A percentile compares a stretch with the other conserved stretches of the same genome.
Conservation (phyloP, 2,329 filamentous ascomycete genomes). For the Bipolaris cookei region DNA sequence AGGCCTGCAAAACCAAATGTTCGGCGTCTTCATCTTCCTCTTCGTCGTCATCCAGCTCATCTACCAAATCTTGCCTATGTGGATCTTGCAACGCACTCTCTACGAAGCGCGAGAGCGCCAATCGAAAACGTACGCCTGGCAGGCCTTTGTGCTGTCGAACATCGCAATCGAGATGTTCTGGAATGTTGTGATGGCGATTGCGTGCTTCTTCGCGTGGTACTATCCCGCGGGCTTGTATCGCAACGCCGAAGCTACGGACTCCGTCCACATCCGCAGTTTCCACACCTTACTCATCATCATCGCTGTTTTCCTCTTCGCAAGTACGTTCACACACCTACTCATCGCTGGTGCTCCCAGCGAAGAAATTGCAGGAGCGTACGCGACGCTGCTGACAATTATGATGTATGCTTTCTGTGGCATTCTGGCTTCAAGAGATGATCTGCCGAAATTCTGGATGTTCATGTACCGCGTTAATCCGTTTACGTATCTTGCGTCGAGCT, state of each 20-base stretch:
- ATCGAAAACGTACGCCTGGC: constrained; percentile 75
- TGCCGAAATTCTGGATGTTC: constrained; percentile 79
- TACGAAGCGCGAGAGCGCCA: constrained; percentile 67
- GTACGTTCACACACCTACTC: constrained; percentile 74
- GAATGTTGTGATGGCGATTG: constrained; percentile 59
- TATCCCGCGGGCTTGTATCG: constrained; percentile 70
- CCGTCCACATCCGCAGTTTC: constrained; percentile 67
- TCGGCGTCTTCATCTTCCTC: constrained; percentile 59
- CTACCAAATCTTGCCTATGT: constrained; percentile 62
- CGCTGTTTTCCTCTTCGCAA: constrained; percentile 66
- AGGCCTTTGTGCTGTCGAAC: constrained; percentile 72
- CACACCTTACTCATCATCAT: constrained; percentile 69
- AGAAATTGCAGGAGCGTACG: constrained; percentile 70
- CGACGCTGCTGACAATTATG: constrained; percentile 63
- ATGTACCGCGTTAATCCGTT: constrained; percentile 75
- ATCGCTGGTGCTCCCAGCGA: constrained; percentile 73
- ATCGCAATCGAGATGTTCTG: constrained; percentile 69
- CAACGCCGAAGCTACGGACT: constrained; percentile 68
- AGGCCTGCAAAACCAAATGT: constrained; percentile 56
- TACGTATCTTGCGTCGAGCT: constrained; percentile 69
- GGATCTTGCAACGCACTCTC: constrained; percentile 62
- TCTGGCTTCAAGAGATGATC: constrained; percentile 61
- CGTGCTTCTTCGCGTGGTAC: constrained; percentile 64
- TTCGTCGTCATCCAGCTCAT: constrained; percentile 50
- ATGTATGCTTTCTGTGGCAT: constrained; percentile 59